A percentile compares a stretch with the other conserved stretches of the same genome.
These are phyloP conservation scores for Zasmidium cellare DNA, from an alignment of 2,329 filamentous ascomycete species.

Conservation along the genomic window DNA sequence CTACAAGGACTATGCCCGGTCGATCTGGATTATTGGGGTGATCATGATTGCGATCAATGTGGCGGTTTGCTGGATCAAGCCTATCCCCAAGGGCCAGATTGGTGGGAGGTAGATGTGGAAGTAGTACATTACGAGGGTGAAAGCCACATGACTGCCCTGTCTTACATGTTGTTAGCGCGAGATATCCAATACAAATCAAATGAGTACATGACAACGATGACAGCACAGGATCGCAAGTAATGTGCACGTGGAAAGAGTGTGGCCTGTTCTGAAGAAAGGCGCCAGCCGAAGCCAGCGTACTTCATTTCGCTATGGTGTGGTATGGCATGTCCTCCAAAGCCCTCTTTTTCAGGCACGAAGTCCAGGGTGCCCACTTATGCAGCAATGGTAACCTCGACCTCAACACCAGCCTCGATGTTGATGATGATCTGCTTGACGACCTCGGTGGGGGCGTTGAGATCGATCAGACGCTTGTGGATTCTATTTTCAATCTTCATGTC, in stretches of 20 bases:
- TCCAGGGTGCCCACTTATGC: conserved; percentile 53
- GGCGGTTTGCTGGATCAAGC: conserved; percentile 62
- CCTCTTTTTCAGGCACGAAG: conserved; percentile 2
- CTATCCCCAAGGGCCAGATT: conserved; percentile 56
- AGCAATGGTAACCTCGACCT: conserved; percentile 91
- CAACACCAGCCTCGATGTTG: conserved; percentile 92
- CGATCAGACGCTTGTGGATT: conserved; percentile 39
- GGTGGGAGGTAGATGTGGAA: conserved; percentile 38
- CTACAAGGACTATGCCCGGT: conserved; percentile 35
- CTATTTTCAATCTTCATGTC: conserved; percentile 14
- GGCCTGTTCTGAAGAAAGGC: neutral
- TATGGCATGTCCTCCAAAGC: neutral
- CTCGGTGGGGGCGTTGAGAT: conserved; percentile 93
- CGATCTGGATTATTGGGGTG: conserved; percentile 79
- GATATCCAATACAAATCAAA: neutral
- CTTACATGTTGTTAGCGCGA: neutral
- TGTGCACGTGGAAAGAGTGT: too few relatives aligned
- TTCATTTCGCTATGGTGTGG: neutral
- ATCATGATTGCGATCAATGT: conserved; percentile 72
- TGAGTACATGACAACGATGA: neutral
- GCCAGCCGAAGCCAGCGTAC: neutral
- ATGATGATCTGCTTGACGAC: conserved; percentile 95
- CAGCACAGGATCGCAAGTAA: too few relatives aligned
- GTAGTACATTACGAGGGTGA: neutral
- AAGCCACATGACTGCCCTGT: neutral